Base-by-base conservation (phyloP, 2,329 filamentous ascomycete genomes). In the Diaporthe destruens region DNA sequence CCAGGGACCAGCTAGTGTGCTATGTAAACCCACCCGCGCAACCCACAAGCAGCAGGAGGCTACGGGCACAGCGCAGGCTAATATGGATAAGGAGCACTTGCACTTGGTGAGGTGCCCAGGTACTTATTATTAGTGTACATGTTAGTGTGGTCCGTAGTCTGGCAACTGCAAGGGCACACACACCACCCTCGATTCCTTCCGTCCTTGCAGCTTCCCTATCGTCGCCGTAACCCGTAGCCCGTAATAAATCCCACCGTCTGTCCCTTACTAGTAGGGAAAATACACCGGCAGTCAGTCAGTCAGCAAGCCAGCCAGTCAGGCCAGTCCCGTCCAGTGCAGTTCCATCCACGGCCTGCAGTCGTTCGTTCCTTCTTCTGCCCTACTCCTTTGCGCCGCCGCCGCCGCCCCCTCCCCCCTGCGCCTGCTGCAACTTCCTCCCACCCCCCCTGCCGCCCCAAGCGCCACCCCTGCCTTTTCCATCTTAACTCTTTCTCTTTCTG, bases 391-490 rank as follows among this genome's bases (percentile, higher is more conserved):
- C 36, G 36, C 18, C 54, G 54, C 6, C 34, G 34, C 34, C 34
- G 34, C 34, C 34, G 29, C 54, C 44, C 18, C 44, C 42, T 18
- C 5, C 18, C 18, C 56, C 29, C 8, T n/a, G 1, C 2, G 16
- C 42, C 18, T 9, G 16, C 42, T 49, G n/a, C 29, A 12, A 36
- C 36, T 42, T 11, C 29, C 29, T 11, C 29, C 29, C 29, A 29
- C 29, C 8, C 9, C 39, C 44, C 44, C 61, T 51, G 44, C n/a
- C 42, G 29, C 32, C 42, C 61, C 44, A 61, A 44, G 47, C 57
- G 55, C 55, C 55, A 44, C 57, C 57, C 57, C 57, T 61, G 57
- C 39, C 29, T 11, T 11, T 61, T 18, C 23, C 16, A 18, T 32
- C 20, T 16, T 47, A 39, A 39, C 39, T 61, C 34, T 18, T 6